These are phyloP conservation scores for Hirsutella thompsonii DNA, from an alignment of 2,329 filamentous ascomycete species.

Conservation along the genomic window DNA sequence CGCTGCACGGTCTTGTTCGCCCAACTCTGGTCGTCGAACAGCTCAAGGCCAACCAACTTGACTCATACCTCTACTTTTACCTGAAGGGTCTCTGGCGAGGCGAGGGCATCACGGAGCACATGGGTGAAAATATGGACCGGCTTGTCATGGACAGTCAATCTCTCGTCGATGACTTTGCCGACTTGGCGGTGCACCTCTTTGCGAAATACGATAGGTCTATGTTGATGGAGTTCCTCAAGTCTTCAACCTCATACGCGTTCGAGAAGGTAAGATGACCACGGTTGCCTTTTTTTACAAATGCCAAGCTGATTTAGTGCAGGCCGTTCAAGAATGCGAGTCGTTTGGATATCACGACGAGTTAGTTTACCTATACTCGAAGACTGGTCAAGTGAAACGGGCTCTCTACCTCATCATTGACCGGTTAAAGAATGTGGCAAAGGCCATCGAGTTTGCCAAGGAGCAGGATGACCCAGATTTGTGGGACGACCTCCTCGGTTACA, in stretches of 20 bases:
- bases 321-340: constrained; percentile 64
- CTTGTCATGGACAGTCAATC: constrained; percentile 47
- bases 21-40: constrained; percentile 69
- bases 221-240: constrained; percentile 77
- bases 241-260: constrained; percentile 78
- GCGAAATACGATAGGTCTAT: constrained; percentile 68
- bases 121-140: constrained; percentile 40
- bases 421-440: constrained; percentile 81
- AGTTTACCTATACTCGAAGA: constrained; percentile 93
- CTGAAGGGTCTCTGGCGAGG: constrained; percentile 76
- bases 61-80: constrained; percentile 84
- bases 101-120: constrained; percentile 45
- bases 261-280: constrained; percentile 41
- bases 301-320: constrained; percentile 27
- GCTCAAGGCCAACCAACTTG: constrained; percentile 51
- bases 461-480: constrained; percentile 87
- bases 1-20: constrained; percentile 73
- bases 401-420: constrained; percentile 87
- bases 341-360: constrained; percentile 78
- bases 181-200: constrained; percentile 77
- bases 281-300: background rate
- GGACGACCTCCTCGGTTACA: constrained; percentile 89
- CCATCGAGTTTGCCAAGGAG: constrained; percentile 87
- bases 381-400: constrained; percentile 83
- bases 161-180: constrained; percentile 75